Evolutionary conservation across 2,329 filamentous ascomycete species (phyloP).

Genomic region (Ambrosiella beaveri): DNA sequence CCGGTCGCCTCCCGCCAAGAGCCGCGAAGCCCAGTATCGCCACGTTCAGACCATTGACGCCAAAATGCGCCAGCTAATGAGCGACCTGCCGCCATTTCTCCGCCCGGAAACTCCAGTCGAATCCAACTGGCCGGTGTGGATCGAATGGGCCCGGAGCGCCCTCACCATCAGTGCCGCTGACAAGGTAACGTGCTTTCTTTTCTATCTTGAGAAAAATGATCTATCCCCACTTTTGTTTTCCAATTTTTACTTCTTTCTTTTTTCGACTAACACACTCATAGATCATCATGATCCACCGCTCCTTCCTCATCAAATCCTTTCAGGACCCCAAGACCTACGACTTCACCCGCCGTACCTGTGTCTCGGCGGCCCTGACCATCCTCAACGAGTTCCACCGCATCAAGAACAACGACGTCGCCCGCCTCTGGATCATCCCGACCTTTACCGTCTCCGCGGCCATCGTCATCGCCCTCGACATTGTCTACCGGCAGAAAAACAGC

Average conservation of each 20-base stretch:
- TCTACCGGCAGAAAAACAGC: constrained; percentile 7
- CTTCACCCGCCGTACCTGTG: constrained; percentile 9
- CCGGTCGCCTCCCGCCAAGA: constrained; percentile 3
- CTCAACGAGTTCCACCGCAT: constrained; percentile 10
- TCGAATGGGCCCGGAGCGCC: constrained; percentile 11
- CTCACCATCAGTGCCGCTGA: constrained; percentile 12
- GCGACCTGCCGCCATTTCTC: constrained; percentile 5
- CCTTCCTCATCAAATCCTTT: constrained; percentile 11
- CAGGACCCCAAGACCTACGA: constrained; percentile 10
- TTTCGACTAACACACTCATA: neutral
- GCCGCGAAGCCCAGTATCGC: constrained; percentile 9
- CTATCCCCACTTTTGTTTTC: too few relatives aligned
- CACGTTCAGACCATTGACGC: constrained; percentile 5
- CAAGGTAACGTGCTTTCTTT: constrained; percentile 3
- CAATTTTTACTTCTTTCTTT: too few relatives aligned
- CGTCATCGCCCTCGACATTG: constrained; percentile 11
- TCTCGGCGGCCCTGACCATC: constrained; percentile 8
- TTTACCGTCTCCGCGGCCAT: constrained; percentile 11
- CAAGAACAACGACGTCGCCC: constrained; percentile 8
- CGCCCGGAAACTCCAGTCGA: constrained; percentile 2
- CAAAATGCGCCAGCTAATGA: constrained; percentile 7
- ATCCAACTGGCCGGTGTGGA: constrained; percentile 9
- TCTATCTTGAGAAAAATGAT: neutral
- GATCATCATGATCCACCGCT: constrained; percentile 13
- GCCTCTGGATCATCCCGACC: constrained; percentile 12